Base-by-base conservation (phyloP, 192 early-diverging fungal genomes). In the Coemansia sp. region DNA sequence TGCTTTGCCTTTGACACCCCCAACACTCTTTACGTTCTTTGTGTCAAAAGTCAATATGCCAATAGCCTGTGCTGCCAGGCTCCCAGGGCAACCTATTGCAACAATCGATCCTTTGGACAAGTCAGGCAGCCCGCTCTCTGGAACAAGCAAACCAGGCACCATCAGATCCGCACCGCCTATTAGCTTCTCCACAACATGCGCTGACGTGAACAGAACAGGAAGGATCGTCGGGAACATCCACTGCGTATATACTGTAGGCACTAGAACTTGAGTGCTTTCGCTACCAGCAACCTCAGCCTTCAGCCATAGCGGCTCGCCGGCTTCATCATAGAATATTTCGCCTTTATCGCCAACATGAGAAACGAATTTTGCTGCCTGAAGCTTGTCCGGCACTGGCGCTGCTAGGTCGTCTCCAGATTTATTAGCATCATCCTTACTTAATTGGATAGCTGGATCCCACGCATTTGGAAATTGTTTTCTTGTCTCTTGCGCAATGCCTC, bases 171-270 rank as follows among this genome's bases (percentile, higher is more conserved):
- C 95, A 1, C 95, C 93, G 56, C 88, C 86, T n/a, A 87, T 85
- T 25, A 93, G 77, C 63, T 91, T 89, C 9, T 87, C 73, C 44
- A 94, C 69, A 1, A 93, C 94, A 12, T 82, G 73, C n/a, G 79
- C 75, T 74, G 86, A 87, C 7, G 92, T 94, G 49, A 84, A 86
- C 11, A 95, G 50, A 13, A 81, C 83, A 17, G 92, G 89, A 22
- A 92, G 70, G 65, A 91, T 73, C 16, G 40, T 57, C 0, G 92
- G 91, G 68, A 88, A 86, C 65, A 71, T 75, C 94, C 94, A 94
- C 46, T 92, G 79, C 16, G 86, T 90, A 64, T 95, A 94, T 5
- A 95, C 88, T 0, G 91, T 88, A 38, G 91, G 91, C 8, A 89
- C 77, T n/a, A 91, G 83, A 25, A 61, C 16, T 32, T 32, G 32